Evolutionary conservation across 2,329 filamentous ascomycete genomes (phyloP).

Genomic region (Calonectria pseudoreteaudii): DNA sequence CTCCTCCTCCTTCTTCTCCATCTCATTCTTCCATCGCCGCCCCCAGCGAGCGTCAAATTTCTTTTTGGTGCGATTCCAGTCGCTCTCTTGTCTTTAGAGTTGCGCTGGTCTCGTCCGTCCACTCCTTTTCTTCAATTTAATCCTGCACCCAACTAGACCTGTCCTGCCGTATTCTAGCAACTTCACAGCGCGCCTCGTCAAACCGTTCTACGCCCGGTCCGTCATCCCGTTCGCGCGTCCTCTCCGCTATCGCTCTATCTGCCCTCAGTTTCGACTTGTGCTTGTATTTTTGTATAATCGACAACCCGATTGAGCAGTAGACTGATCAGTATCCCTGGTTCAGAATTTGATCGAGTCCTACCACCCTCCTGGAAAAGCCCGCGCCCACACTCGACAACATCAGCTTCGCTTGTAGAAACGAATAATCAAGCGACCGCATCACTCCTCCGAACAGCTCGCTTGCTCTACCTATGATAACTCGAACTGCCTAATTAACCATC

Average conservation of each 20-base stretch:
- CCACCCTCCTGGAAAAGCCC: background rate
- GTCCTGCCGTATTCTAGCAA: slow-evolving; percentile 41
- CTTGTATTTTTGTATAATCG: background rate
- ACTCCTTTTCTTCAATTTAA: slow-evolving; percentile 60
- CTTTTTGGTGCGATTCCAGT: slow-evolving; percentile 68
- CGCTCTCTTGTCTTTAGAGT: slow-evolving; percentile 60
- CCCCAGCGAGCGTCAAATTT: slow-evolving; percentile 44
- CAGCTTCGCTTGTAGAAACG: slow-evolving; percentile 17
- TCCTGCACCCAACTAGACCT: slow-evolving; percentile 32
- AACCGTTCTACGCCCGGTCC: slow-evolving; percentile 36
- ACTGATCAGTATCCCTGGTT: slow-evolving; percentile 19
- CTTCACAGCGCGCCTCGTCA: slow-evolving; percentile 28
- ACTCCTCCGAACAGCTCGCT: slow-evolving; percentile 14
- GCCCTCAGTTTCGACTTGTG: background rate
- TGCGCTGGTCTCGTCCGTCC: slow-evolving; percentile 72
- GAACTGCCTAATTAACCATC: slow-evolving; percentile 53
- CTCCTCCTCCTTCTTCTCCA: slow-evolving; percentile 37
- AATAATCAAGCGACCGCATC: slow-evolving; percentile 24
- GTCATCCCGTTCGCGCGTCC: slow-evolving; percentile 20
- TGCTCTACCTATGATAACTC: slow-evolving; percentile 54
- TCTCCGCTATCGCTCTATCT: background rate
- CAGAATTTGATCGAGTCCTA: slow-evolving; percentile 25
- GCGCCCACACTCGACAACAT: slow-evolving; percentile 19
- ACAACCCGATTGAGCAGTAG: slow-evolving; percentile 19
- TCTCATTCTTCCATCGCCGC: slow-evolving; percentile 34